phyloP scores from a whole-genome alignment of 2,329 filamentous ascomycete species.

The Fusarium napiforme region DNA sequence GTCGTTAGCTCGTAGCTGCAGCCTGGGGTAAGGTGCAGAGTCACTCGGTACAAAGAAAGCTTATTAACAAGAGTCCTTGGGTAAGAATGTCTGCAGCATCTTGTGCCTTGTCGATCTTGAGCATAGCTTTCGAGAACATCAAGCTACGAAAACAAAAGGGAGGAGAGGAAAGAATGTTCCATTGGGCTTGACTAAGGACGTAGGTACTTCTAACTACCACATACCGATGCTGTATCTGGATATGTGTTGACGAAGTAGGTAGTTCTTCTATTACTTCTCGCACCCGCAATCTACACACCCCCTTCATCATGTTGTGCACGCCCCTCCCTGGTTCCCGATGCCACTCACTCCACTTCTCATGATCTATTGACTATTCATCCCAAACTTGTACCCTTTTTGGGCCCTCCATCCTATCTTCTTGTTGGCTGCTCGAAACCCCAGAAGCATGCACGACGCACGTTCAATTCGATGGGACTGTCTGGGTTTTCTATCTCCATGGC shows the following conservation, averaged over 20 bases:
- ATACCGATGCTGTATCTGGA: neutral
- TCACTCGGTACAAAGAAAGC: conserved; percentile 14
- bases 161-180: neutral
- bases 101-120: neutral
- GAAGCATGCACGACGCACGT: conserved; percentile 30
- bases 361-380: conserved; percentile 26
- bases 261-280: conserved; percentile 1
- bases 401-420: conserved; percentile 39
- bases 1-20: conserved; percentile 18
- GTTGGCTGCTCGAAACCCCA: conserved; percentile 34
- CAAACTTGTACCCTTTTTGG: conserved; percentile 32
- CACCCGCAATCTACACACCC: conserved; percentile 8
- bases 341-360: conserved; percentile 42
- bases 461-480: conserved; percentile 29
- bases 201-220: neutral
- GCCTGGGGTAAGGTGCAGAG: conserved; percentile 18
- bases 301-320: conserved; percentile 9
- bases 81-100: neutral
- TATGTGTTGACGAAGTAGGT: conserved; percentile 6
- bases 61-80: conserved; percentile 6
- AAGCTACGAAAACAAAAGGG: neutral
- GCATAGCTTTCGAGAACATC: neutral
- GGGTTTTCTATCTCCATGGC: conserved; percentile 18
- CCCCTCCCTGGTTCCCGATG: conserved; percentile 40
- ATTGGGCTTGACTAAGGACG: neutral